Percentiles rank a stretch among this genome's conserved stretches.
phyloP scores from a whole-genome alignment of 768 basidiomycete genomes.

The Mycena galericulata region DNA sequence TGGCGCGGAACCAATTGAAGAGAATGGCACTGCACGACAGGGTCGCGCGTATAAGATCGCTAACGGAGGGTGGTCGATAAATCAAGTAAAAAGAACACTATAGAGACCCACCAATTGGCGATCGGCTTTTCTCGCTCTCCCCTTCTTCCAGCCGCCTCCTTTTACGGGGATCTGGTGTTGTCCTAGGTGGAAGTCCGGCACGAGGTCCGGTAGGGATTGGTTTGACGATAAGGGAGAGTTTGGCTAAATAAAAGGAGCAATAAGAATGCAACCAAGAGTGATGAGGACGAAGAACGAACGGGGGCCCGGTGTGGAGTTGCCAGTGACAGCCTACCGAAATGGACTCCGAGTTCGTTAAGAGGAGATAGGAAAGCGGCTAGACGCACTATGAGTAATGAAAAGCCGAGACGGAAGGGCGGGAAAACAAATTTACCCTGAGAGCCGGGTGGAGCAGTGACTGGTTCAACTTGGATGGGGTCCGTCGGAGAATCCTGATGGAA shows the following conservation, averaged over 20 bases:
- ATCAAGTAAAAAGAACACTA: neutral
- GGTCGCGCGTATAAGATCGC: neutral
- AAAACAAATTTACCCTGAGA: neutral
- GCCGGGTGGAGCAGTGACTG: neutral
- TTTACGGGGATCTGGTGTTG: neutral
- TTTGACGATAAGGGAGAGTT: neutral
- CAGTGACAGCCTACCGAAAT: neutral
- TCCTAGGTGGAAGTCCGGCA: neutral
- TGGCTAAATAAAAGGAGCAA: neutral
- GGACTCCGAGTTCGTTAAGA: neutral
- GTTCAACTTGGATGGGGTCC: neutral
- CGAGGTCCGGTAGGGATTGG: slow-evolving; percentile 1
- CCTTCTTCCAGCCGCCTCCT: neutral
- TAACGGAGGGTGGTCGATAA: neutral
- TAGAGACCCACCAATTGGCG: neutral
- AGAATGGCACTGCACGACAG: neutral
- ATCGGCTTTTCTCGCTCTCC: neutral
- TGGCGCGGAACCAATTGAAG: neutral
- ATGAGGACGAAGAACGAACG: neutral
- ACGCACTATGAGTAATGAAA: neutral
- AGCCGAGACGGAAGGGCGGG: neutral
- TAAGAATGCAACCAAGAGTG: neutral
- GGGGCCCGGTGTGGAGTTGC: neutral
- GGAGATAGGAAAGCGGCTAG: neutral
- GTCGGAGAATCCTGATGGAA: neutral